Base-by-base conservation (phyloP, 2,329 filamentous ascomycete genomes). In the Byssothecium circinans region DNA sequence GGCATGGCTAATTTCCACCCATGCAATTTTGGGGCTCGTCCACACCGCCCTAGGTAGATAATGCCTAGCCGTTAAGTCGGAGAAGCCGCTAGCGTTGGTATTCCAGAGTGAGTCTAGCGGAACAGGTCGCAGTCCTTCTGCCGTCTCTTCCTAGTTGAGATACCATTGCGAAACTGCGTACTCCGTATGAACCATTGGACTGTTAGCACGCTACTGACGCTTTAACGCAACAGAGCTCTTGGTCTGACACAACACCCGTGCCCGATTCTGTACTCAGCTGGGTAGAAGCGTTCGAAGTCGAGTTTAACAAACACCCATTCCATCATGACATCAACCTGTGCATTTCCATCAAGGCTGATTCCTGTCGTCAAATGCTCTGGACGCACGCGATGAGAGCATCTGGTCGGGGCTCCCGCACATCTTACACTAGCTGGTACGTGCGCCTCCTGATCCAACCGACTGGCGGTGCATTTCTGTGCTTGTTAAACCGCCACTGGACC, bases 341-440 rank as follows among this genome's bases (percentile, higher is more conserved):
- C 22, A 4, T 25, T 25, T 25, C 15, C 20, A 22, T 22, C 17
- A 19, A 35, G 34, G 23, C 25, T 22, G 29, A 36, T 12, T 37
- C 18, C 32, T 27, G n/a, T 6, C 10, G n/a, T 39, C n/a, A 20
- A 10, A 23, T 18, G 32, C 29, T 22, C 20, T 17, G 33, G 25
- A 23, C 29, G 42, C 27, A 41, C 27, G 34, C 19, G 19, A n/a
- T 5, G 18, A 25, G 18, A 22, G 35, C 20, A 14, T 12, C 34
- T 19, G 15, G 34, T n/a, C 19, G 5, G 19, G 19, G 34, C 34
- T 23, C 20, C 40, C 40, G 38, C 14, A 5, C 5, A 32, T 49
- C 47, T 45, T 45, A 49, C 47, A 49, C 37, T 35, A 45, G 30
- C 23, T 45, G 47, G 42, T 49, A 49, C 18, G 47, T 49, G 42